Base-by-base conservation (phyloP, 2,329 filamentous ascomycete species). In the Colletotrichum magnum region DNA sequence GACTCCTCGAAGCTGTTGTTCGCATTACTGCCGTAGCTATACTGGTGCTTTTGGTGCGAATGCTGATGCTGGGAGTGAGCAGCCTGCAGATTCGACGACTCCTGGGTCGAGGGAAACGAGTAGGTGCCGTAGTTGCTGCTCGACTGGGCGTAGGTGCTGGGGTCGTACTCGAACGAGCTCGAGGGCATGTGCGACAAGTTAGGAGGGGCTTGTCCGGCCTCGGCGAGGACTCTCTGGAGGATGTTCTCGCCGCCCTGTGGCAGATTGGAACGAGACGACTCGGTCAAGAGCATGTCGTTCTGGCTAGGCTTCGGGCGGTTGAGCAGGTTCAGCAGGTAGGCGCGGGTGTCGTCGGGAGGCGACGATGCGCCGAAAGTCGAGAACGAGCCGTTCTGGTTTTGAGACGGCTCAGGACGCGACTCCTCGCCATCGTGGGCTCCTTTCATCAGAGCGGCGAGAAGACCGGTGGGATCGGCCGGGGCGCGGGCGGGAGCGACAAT, bases 241-340 rank as follows among this genome's bases (percentile, higher is more conserved):
- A 72, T 59, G 68, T 69, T 70, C 47, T 73, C 68, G 43, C 70
- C 72, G 9, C 70, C 50, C 32, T 72, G 68, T 16, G 71, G 68
- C 28, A 70, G 50, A 47, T 61, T 68, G 28, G 83, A 80, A 63
- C 84, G 82, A 24, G 82, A 78, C 13, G 80, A 75, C 70, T 87
- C 85, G 60, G 78, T 76, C 70, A 81, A 74, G 6, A 80, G 76
- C 72, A 82, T 81, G 54, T 90, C 88, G 56, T 82, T 84, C 78
- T 91, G 89, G 67, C 86, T 84, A 13, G 89, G 89, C 81, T 92
- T 94, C 60, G 93, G 90, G 57, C 92, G 91, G 76, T 94, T 96
- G 72, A 99, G 87, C 68, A 98, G 86, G 74, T 94, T 92, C 71
- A 98, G 89, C 56, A 99, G 86, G 77, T 96, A 93, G 72, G 95